A percentile compares a stretch with the other conserved stretches of the same genome.
phyloP scores from a whole-genome alignment of 108 stramenopile species.

The Cylindrotheca fusiformis region DNA sequence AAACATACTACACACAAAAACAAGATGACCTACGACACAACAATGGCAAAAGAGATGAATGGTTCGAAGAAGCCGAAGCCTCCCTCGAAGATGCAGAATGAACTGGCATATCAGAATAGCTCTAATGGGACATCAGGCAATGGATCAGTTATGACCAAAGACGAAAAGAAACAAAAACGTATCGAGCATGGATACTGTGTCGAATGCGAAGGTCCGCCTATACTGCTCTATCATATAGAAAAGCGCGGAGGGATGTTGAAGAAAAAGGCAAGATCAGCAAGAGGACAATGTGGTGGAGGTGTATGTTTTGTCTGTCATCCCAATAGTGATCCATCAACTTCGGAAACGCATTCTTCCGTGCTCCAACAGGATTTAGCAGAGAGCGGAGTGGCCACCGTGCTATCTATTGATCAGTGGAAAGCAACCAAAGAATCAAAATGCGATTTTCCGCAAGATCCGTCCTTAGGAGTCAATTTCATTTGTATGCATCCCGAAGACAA shows the following conservation, averaged over 20 bases:
- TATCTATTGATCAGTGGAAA: slow-evolving; percentile 24
- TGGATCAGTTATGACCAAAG: slow-evolving; percentile 27
- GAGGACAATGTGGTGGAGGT: slow-evolving; percentile 27
- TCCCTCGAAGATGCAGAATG: too few species aligned
- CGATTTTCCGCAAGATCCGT: neutral
- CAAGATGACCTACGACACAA: too few species aligned
- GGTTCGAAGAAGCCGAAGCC: too few species aligned
- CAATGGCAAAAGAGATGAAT: too few species aligned
- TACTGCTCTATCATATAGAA: slow-evolving; percentile 23
- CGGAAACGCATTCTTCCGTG: too few species aligned
- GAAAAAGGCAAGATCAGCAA: slow-evolving; percentile 19
- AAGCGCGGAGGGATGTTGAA: slow-evolving; percentile 30
- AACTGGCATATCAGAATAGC: too few species aligned
- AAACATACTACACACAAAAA: too few species aligned
- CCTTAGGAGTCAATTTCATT: slow-evolving; percentile 14
- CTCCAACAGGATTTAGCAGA: neutral
- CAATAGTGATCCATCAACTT: slow-evolving; percentile 13
- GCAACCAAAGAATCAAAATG: slow-evolving; percentile 11
- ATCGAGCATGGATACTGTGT: slow-evolving; percentile 29
- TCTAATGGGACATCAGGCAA: too few species aligned
- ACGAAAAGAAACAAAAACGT: slow-evolving; percentile 21
- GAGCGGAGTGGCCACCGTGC: slow-evolving; percentile 20
- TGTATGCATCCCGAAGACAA: slow-evolving; percentile 12
- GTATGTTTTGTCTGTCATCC: slow-evolving; percentile 33
- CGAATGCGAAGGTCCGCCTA: slow-evolving; percentile 24